These are phyloP conservation scores for Vanrija sp. DNA, from an alignment of 1,284 basidiomycete genomes.

Conservation along the genomic window DNA sequence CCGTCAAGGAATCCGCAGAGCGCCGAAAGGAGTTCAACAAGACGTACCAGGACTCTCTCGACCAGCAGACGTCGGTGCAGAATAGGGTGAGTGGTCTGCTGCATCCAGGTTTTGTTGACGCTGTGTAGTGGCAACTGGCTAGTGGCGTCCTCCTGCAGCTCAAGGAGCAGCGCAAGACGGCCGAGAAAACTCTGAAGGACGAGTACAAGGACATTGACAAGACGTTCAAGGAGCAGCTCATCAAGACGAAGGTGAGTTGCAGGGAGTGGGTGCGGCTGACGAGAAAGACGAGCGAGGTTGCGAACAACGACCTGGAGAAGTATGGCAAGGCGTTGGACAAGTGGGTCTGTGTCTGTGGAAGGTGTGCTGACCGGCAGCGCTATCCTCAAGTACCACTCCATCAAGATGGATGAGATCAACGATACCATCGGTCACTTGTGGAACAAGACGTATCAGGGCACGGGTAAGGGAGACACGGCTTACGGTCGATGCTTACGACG, in stretches of 20 bases:
- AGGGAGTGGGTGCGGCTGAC: conserved; percentile 4
- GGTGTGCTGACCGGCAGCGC: conserved; percentile 57
- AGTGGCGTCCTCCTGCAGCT: conserved; percentile 78
- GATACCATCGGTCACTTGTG: conserved; percentile 92
- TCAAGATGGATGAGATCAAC: conserved; percentile 99
- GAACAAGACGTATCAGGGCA: conserved; percentile 99
- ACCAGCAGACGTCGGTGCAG: conserved; percentile 49
- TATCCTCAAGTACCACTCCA: conserved; percentile 96
- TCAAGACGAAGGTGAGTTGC: conserved; percentile 78
- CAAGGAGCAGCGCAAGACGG: conserved; percentile 62
- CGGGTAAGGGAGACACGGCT: conserved; percentile 57
- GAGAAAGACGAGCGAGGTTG: conserved; percentile 81
- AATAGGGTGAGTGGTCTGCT: conserved; percentile 57
- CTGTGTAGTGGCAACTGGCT: conserved; percentile 67
- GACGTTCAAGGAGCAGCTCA: conserved; percentile 81
- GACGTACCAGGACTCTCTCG: conserved; percentile 68
- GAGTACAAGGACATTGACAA: conserved; percentile 86
- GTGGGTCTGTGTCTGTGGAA: conserved; percentile 52
- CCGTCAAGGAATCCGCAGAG: conserved; percentile 76
- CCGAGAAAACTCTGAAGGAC: conserved; percentile 65
- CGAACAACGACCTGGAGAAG: conserved; percentile 92
- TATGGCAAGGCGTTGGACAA: conserved; percentile 93
- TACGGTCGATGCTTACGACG: not conserved
- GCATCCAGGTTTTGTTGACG: not conserved
- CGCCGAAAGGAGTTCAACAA: conserved; percentile 78